Base-by-base conservation (phyloP, 78 protist genomes). In the Cavenderia fasciculata region DNA sequence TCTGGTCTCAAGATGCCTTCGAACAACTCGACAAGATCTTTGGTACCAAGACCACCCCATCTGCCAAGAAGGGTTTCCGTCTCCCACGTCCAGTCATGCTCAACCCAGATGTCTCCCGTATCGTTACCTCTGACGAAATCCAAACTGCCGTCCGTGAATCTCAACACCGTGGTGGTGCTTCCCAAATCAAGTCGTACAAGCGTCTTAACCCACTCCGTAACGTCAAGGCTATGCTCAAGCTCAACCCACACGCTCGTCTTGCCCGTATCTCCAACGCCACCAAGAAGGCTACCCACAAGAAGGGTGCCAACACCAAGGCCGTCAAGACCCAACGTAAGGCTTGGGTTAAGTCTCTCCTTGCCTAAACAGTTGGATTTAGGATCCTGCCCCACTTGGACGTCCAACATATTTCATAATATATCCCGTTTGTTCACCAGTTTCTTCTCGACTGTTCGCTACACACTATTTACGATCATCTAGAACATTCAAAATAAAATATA, bases 1-100 rank as follows among this genome's bases (percentile, higher is more conserved):
- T 99, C 96, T 99, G 99, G 99, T 95, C 99, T 54, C 73, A 97
- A 93, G 74, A 85, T 51, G 99, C 99, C 56, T 98, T 99, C 96
- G 85, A 89, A 89, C 49, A 72, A 75, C 95, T 99, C 44, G 98
- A 98, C 93, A 1, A 14, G 21, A 12, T 95, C 95, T 99, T 72
- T 90, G 99, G 98, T 40, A 94, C 98, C 33, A 36, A 49, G 52
- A 0, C n/a, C 59, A 47, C 23, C 27, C 11, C 79, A 23, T 63
- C 94, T n/a, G 33, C 56, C 65, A 29, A 38, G 71, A 97, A 98
- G 98, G 94, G 92, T 72, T 95, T 52, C 95, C 49, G 75, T 68
- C 96, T 98, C 86, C 99, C 99, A 72, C 70, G 92, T 63, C 78
- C 97, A 63, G 66, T 69, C 65, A 76, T 99, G 96, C 59, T 90